Conservation (phyloP, 2,329 filamentous ascomycete species). For the Talaromyces sp. region DNA sequence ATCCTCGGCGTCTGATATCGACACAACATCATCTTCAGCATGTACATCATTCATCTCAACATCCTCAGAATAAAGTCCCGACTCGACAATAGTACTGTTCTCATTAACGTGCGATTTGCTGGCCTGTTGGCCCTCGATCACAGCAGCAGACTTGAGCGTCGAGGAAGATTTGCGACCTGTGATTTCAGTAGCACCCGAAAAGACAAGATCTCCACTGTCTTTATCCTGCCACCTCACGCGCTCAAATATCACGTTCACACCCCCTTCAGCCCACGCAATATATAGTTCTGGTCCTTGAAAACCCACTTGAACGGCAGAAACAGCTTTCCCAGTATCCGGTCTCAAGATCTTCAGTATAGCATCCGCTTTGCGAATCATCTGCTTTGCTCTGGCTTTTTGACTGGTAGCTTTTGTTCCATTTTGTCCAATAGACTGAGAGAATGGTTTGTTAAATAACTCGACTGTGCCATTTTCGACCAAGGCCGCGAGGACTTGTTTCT, state of each 20-base stretch:
- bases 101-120: slow-evolving; percentile 54
- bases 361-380: slow-evolving; percentile 42
- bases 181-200: slow-evolving; percentile 44
- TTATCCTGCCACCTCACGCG: slow-evolving; percentile 44
- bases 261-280: slow-evolving; percentile 46
- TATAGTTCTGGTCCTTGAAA: slow-evolving; percentile 45
- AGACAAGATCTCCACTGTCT: slow-evolving; percentile 39
- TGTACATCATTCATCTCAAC: slow-evolving; percentile 29
- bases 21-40: slow-evolving; percentile 20
- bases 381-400: slow-evolving; percentile 42
- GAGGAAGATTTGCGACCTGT: slow-evolving; percentile 40
- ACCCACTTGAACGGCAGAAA: slow-evolving; percentile 41
- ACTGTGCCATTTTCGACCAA: slow-evolving; percentile 46
- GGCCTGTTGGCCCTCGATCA: slow-evolving; percentile 50
- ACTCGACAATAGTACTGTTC: slow-evolving; percentile 50
- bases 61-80: slow-evolving; percentile 43
- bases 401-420: slow-evolving; percentile 30
- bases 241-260: slow-evolving; percentile 48
- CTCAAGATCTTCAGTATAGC: slow-evolving; percentile 42
- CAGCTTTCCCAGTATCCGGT: slow-evolving; percentile 36
- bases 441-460: slow-evolving; percentile 48
- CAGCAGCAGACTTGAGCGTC: slow-evolving; percentile 43
- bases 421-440: slow-evolving; percentile 30
- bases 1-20: slow-evolving; percentile 25
- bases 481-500: slow-evolving; percentile 42